Evolutionary conservation across 1,284 basidiomycete species (phyloP).

Genomic region (Moniliophthora roreri): DNA sequence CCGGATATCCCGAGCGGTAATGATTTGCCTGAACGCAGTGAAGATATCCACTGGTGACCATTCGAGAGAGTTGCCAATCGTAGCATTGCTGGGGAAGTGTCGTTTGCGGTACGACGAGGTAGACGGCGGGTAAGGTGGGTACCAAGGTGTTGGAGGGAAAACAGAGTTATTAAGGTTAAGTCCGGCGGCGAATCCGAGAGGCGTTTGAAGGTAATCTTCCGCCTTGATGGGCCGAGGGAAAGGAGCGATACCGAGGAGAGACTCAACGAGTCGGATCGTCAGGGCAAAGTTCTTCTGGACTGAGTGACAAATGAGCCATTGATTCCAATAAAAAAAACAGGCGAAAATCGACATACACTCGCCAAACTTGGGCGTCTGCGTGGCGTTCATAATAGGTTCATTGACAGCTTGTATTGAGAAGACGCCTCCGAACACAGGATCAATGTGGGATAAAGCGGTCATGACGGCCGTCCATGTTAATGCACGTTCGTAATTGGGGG

Average conservation of each 20-base stretch:
- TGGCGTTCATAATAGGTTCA: constrained; percentile 71
- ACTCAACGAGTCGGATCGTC: constrained; percentile 64
- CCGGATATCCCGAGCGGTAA: neutral
- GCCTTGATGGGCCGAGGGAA: neutral
- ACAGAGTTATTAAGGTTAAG: constrained; percentile 18
- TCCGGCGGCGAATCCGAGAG: constrained; percentile 21
- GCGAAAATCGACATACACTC: constrained; percentile 49
- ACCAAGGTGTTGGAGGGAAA: neutral
- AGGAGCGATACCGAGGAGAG: constrained; percentile 50
- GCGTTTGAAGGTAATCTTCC: constrained; percentile 8
- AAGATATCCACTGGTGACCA: neutral
- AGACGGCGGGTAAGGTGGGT: neutral
- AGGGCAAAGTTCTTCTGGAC: constrained; percentile 73
- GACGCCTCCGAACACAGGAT: constrained; percentile 65
- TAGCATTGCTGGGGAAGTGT: no score
- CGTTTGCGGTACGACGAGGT: neutral
- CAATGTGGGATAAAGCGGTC: constrained; percentile 67
- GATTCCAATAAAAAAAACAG: constrained; percentile 1
- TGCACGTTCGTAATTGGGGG: constrained; percentile 71
- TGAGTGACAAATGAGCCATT: constrained; percentile 23
- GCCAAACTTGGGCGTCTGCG: constrained; percentile 64
- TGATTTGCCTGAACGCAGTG: neutral
- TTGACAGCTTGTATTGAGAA: constrained; percentile 75
- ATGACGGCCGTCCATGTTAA: constrained; percentile 78
- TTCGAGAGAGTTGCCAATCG: no score